Conservation (phyloP, 805 yeast species). For the Suhomyces kilbournensis region DNA sequence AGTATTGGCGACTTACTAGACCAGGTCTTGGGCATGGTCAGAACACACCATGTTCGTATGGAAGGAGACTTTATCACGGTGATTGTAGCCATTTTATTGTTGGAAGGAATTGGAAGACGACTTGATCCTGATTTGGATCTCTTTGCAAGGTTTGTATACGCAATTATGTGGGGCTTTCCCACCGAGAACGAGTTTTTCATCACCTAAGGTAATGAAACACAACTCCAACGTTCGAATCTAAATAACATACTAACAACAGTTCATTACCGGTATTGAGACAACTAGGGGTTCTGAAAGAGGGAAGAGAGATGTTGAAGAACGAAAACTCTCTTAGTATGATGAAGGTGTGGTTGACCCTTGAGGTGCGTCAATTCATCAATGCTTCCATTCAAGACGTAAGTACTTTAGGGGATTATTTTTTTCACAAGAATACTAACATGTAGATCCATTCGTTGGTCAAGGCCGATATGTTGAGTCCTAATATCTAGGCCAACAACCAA, state of each 20-base stretch:
- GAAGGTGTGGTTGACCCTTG: constrained; percentile 87
- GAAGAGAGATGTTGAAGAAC: constrained; percentile 52
- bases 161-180: constrained; percentile 39
- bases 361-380: constrained; percentile 79
- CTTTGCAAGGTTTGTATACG: constrained; percentile 89
- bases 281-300: constrained; percentile 68
- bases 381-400: constrained; percentile 79
- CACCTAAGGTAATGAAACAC: too few species aligned
- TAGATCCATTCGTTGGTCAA: constrained; percentile 43
- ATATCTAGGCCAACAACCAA: constrained; percentile 19
- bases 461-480: constrained; percentile 47
- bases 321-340: constrained; percentile 73
- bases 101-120: constrained; percentile 95
- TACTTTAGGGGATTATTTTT: constrained; percentile 10
- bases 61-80: constrained; percentile 96
- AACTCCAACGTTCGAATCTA: too few species aligned
- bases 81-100: constrained; percentile 82
- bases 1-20: constrained; percentile 89
- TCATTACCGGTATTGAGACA: constrained; percentile 83
- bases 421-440: constrained; percentile 12
- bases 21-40: constrained; percentile 84
- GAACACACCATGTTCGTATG: constrained; percentile 93
- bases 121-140: constrained; percentile 90
- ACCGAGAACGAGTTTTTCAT: constrained; percentile 23
- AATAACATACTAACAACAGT: constrained; percentile 34